Conservation (phyloP, 345 rosid genomes). For the Isatis tinctoria region DNA sequence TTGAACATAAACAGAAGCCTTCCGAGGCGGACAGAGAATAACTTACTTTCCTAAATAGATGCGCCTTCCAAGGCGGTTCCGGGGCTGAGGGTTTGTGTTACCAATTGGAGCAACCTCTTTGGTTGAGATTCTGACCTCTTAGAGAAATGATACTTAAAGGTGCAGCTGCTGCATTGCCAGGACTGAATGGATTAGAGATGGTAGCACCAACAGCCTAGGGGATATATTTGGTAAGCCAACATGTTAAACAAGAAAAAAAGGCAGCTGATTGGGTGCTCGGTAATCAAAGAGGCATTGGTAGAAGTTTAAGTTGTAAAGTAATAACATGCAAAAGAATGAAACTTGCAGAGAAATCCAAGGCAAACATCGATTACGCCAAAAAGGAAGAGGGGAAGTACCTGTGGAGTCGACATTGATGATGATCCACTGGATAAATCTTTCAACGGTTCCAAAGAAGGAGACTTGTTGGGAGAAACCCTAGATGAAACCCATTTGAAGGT, state of each 20-base stretch:
- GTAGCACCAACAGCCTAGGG: neutral
- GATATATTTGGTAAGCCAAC: neutral
- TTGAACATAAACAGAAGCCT: neutral
- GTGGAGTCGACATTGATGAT: too few species aligned
- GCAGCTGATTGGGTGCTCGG: neutral
- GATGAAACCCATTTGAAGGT: too few species aligned
- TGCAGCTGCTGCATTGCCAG: neutral
- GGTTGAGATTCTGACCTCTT: neutral
- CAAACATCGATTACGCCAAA: too few species aligned
- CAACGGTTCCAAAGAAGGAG: too few species aligned
- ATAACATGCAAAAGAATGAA: too few species aligned
- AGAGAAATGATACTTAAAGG: neutral
- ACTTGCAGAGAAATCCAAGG: too few species aligned
- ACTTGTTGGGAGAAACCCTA: too few species aligned
- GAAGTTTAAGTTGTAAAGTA: too few species aligned
- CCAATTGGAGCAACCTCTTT: neutral
- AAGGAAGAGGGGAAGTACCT: neutral
- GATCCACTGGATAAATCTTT: too few species aligned
- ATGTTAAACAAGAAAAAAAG: neutral
- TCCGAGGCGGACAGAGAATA: neutral
- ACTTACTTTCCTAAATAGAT: neutral
- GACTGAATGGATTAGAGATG: neutral
- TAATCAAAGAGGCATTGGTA: neutral
- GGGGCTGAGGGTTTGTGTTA: neutral
- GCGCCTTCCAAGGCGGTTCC: too few species aligned